These are phyloP conservation scores for Berberis thunbergii DNA, from an alignment of 164 flowering plant genomes.

Conservation along the genomic window DNA sequence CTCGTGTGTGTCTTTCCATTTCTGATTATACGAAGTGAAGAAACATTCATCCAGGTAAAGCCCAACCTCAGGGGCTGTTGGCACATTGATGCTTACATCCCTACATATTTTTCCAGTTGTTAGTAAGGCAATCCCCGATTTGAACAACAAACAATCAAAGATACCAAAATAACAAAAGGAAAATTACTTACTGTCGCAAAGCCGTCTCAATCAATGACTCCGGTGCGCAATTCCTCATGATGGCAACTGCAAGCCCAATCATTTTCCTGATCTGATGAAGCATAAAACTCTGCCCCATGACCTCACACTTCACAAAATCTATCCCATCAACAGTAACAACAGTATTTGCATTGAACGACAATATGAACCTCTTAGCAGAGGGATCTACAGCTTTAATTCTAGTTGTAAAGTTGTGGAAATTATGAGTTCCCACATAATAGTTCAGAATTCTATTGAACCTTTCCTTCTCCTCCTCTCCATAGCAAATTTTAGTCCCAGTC, in stretches of 20 bases:
- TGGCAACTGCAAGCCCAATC: conserved; percentile 86
- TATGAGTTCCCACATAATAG: conserved; percentile 75
- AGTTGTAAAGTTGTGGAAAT: conserved; percentile 88
- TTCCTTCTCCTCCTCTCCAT: conserved; percentile 71
- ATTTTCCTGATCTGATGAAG: conserved; percentile 95
- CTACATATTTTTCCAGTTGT: conserved; percentile 18
- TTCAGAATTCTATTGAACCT: conserved; percentile 73
- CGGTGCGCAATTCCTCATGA: conserved; percentile 72
- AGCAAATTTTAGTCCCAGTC: conserved; percentile 39
- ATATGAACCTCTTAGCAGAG: conserved; percentile 60
- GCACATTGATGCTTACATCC: conserved; percentile 72
- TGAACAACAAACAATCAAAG: conserved; percentile 5
- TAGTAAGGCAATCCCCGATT: not conserved
- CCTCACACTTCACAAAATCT: conserved; percentile 92
- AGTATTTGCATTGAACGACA: conserved; percentile 65
- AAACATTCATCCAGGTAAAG: conserved; percentile 87
- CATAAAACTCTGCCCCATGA: conserved; percentile 96
- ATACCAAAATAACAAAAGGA: not conserved
- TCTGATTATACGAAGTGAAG: conserved; percentile 77
- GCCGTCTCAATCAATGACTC: conserved; percentile 63
- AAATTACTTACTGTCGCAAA: conserved; percentile 46
- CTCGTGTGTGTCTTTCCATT: conserved; percentile 83
- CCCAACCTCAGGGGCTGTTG: conserved; percentile 97
- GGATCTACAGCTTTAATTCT: conserved; percentile 89
- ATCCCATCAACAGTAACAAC: conserved; percentile 60